phyloP scores from a whole-genome alignment of 2,329 filamentous ascomycete genomes.

The Colletotrichum limetticola region DNA sequence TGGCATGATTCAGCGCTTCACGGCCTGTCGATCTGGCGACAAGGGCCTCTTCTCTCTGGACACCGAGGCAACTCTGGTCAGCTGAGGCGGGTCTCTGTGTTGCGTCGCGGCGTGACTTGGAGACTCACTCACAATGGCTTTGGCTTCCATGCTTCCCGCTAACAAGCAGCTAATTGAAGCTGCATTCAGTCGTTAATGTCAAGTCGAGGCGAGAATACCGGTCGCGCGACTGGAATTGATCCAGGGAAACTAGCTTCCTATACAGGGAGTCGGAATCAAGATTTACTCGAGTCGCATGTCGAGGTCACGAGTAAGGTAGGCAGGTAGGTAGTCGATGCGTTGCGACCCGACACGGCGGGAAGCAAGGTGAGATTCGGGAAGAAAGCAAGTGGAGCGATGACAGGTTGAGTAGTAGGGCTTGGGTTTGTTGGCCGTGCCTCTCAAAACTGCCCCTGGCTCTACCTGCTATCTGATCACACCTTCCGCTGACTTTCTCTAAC shows the following conservation, averaged over 20 bases:
- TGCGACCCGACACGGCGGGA: neutral
- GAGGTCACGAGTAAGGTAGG: neutral
- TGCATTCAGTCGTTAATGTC: neutral
- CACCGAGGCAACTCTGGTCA: neutral
- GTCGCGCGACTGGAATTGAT: neutral
- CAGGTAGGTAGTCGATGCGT: neutral
- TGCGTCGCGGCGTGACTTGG: neutral
- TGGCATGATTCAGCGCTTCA: conserved; percentile 79
- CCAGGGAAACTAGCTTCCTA: neutral
- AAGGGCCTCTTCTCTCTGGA: conserved; percentile 51
- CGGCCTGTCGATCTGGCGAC: conserved; percentile 47
- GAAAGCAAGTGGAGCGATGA: neutral
- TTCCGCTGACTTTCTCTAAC: neutral
- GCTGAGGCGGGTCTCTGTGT: neutral
- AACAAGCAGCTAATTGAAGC: neutral
- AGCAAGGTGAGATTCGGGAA: neutral
- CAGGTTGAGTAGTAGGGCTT: neutral
- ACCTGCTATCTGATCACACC: neutral
- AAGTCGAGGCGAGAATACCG: neutral
- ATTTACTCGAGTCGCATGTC: conserved; percentile 11
- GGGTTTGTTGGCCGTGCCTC: neutral
- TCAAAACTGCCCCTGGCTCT: neutral
- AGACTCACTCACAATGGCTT: conserved; percentile 26
- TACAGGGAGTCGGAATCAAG: neutral
- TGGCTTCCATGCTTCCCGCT: conserved; percentile 28